Base-by-base conservation (phyloP, 2,329 filamentous ascomycete genomes). In the Cryphonectria nitschkei region DNA sequence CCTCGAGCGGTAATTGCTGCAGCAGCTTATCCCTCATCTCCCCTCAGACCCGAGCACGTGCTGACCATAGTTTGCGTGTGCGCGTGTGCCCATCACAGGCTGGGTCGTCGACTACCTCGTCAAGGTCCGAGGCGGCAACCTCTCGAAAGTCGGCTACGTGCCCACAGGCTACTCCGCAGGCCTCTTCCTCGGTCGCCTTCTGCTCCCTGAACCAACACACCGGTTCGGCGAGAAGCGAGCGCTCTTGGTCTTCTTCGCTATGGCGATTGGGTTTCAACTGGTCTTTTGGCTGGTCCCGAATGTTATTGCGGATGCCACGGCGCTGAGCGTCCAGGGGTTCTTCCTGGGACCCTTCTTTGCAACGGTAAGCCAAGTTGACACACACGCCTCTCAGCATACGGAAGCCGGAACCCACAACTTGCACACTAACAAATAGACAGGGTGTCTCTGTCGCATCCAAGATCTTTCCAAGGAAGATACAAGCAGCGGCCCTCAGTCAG, bases 51-150 rank as follows among this genome's bases (percentile, higher is more conserved):
- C 46, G n/a, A 50, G 46, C 22, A 9, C n/a, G 46, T 50, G 46
- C 46, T 50, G 46, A 50, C 22, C 19, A 22, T 2, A n/a, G 22
- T n/a, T 7, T 50, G 22, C 34, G 34, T 50, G 19, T n/a, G 7
- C 19, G 2, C 19, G 1, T 9, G 19, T 6, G 43, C 16, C 43
- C 22, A 5, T 16, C 7, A 4, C 69, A 70, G 69, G 89, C 1
- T 92, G 89, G 89, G 85, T 91, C 0, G 89, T 91, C 1, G 88
- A 90, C 73, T 92, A 89, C 69, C 82, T 92, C 3, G 86, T 90
- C 8, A 83, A 84, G 2, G 87, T 88, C n/a, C 86, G 89, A 0
- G 80, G 85, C 2, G 89, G 88, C 0, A 80, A 86, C 1, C 79
- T 91, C 0, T 81, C 85, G 0, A 80, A 85, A 26, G 86, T 90